Conservation (phyloP, 2,329 filamentous ascomycete genomes). For the Cercospora beticola region DNA sequence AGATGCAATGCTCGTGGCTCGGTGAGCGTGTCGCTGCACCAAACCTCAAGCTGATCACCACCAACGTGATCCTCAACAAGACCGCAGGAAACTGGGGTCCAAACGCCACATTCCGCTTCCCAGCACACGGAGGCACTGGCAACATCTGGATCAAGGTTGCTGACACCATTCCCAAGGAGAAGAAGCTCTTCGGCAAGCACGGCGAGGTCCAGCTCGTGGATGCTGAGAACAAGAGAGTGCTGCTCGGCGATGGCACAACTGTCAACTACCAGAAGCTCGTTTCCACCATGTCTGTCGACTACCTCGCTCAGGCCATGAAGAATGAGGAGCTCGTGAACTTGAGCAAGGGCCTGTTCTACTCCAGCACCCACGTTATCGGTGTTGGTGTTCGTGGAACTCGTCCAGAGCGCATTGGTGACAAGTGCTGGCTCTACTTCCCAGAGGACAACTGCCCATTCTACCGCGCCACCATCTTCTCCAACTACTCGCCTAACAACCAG, state of each 20-base stretch:
- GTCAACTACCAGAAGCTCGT: slow-evolving; percentile 90
- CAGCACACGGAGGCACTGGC: slow-evolving; percentile 89
- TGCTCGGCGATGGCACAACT: slow-evolving; percentile 78
- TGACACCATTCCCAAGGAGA: slow-evolving; percentile 86
- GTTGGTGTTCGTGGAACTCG: slow-evolving; percentile 89
- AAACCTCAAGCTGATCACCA: slow-evolving; percentile 88
- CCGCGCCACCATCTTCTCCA: slow-evolving; percentile 99
- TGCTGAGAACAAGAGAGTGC: slow-evolving; percentile 78
- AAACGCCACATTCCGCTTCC: slow-evolving; percentile 98
- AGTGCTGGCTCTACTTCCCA: slow-evolving; percentile 99
- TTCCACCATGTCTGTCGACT: slow-evolving; percentile 94
- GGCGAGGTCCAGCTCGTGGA: slow-evolving; percentile 85
- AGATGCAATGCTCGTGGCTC: slow-evolving; percentile 99
- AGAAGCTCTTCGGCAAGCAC: slow-evolving; percentile 83
- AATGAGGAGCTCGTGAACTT: slow-evolving; percentile 79
- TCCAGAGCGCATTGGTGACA: slow-evolving; percentile 95
- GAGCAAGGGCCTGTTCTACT: slow-evolving; percentile 93
- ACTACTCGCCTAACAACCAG: slow-evolving; percentile 99
- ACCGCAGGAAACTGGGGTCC: slow-evolving; percentile 96
- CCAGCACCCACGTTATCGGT: slow-evolving; percentile 94
- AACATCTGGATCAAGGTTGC: slow-evolving; percentile 99
- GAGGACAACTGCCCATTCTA: slow-evolving; percentile 99
- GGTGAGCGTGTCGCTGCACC: slow-evolving; percentile 97
- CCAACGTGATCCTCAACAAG: slow-evolving; percentile 95
- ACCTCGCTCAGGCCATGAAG: slow-evolving; percentile 80